Evolutionary conservation across 192 early-diverging fungal genomes (phyloP), one percentile per base, ranked within the genome.

Genomic region (Linnemannia hyalina): DNA sequence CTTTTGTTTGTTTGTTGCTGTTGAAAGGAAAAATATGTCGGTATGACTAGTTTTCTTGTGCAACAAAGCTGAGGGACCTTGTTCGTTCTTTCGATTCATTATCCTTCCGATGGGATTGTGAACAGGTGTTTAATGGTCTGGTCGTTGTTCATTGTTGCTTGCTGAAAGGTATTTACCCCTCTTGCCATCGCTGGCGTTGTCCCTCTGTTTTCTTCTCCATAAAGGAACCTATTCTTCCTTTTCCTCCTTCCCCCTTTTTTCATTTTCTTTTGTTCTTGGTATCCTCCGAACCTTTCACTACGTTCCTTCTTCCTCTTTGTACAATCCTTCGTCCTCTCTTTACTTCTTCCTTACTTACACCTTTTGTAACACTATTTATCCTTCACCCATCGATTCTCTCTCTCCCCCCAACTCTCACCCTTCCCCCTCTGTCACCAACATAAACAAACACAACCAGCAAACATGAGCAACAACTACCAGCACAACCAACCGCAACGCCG

Each of bases 121-220:
- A 65, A 65, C 60, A 65, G 60, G 60, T 32, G 60, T 29, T 65
- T 65, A 29, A 29, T 65, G 26, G 60, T 63, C 26, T 10, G 60
- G 60, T 63, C n/a, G 3, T n/a, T 60, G 22, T 40, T 40, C 38
- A 40, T 40, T 40, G 38, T 46, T 15, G 44, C 44, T 46, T 46
- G 55, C 26, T 60, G 55, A 60, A n/a, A 9, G 23, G 6, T n/a
- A n/a, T n/a, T n/a, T n/a, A n/a, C n/a, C n/a, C n/a, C n/a, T n/a
- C n/a, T n/a, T n/a, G n/a, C n/a, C n/a, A n/a, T n/a, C n/a, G n/a
- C n/a, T n/a, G n/a, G n/a, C n/a, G n/a, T n/a, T n/a, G n/a, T n/a
- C n/a, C n/a, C n/a, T n/a, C n/a, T n/a, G n/a, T n/a, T n/a, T 57
- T 57, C 6, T 57, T 57, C 55, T 65, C 32, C 60, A 65, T 65